These are phyloP conservation scores for Hymenoscyphus scutula DNA, from an alignment of 2,329 filamentous ascomycete species.

Conservation along the genomic window DNA sequence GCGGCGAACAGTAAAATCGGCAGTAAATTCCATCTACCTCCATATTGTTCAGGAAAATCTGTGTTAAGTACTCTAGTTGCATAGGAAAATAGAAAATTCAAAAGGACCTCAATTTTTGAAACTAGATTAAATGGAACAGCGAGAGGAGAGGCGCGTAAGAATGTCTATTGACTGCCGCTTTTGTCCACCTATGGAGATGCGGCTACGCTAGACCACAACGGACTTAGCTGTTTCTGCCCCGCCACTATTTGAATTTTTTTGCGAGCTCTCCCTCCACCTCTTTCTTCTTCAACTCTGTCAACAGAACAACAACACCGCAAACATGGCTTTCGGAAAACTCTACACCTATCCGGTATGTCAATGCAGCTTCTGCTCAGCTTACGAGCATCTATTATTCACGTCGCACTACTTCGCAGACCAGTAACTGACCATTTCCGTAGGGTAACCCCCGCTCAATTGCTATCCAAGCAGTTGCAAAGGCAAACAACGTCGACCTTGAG, in stretches of 20 bases:
- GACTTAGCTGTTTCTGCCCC: background rate
- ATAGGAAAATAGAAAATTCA: no score
- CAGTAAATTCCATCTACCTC: no score
- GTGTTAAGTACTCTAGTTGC: no score
- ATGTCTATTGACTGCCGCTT: no score
- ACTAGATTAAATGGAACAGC: no score
- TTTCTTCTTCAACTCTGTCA: background rate
- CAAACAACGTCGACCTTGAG: conserved; percentile 92
- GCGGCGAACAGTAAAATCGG: no score
- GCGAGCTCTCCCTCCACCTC: background rate
- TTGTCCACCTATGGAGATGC: no score
- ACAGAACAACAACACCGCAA: conserved; percentile 22
- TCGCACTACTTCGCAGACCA: background rate
- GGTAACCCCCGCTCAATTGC: conserved; percentile 85
- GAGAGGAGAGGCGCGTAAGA: no score
- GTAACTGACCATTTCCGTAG: conserved; percentile 46
- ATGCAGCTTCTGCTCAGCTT: background rate
- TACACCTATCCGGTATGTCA: conserved; percentile 74
- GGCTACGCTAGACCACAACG: background rate
- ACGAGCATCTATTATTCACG: background rate
- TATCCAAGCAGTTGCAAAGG: conserved; percentile 93
- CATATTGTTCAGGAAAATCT: no score
- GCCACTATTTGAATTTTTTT: conserved; percentile 2
- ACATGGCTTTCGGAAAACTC: conserved; percentile 95
- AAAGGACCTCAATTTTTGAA: no score